Evolutionary conservation across 495 filamentous ascomycete genomes (phyloP).

Genomic region (Sordaria brevicollis): DNA sequence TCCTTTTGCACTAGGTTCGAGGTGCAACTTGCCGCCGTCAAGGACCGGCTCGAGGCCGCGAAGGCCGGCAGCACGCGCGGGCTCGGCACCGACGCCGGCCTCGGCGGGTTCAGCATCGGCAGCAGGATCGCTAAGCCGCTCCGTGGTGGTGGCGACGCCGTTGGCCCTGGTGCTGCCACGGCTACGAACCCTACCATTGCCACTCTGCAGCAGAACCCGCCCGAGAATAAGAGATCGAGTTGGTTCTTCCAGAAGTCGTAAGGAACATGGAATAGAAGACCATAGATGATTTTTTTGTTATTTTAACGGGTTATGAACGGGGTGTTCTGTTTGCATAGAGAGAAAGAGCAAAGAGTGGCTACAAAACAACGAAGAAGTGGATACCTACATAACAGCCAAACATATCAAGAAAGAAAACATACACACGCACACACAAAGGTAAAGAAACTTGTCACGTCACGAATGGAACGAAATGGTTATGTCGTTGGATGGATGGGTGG

Average conservation of each 20-base stretch:
- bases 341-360: background rate
- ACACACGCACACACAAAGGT: background rate
- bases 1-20: slow-evolving; percentile 61
- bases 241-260: slow-evolving; percentile 48
- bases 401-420: background rate
- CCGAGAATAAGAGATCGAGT: slow-evolving; percentile 43
- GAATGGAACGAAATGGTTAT: slow-evolving; percentile 1
- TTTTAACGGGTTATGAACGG: background rate
- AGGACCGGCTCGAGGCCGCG: slow-evolving; percentile 92
- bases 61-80: slow-evolving; percentile 81
- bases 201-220: slow-evolving; percentile 39
- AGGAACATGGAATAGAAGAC: background rate
- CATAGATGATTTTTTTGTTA: background rate
- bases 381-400: background rate
- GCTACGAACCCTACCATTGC: slow-evolving; percentile 42
- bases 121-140: slow-evolving; percentile 95
- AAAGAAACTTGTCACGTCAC: background rate
- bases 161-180: slow-evolving; percentile 38
- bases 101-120: slow-evolving; percentile 66
- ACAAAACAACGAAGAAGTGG: background rate
- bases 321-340: background rate
- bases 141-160: slow-evolving; percentile 78
- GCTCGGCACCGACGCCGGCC: slow-evolving; percentile 51
- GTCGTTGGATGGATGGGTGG: background rate
- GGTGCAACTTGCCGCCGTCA: slow-evolving; percentile 90